A percentile compares a stretch with the other conserved stretches of the same genome.
phyloP scores from a whole-genome alignment of 495 filamentous ascomycete genomes.

The Neurospora intermedia region DNA sequence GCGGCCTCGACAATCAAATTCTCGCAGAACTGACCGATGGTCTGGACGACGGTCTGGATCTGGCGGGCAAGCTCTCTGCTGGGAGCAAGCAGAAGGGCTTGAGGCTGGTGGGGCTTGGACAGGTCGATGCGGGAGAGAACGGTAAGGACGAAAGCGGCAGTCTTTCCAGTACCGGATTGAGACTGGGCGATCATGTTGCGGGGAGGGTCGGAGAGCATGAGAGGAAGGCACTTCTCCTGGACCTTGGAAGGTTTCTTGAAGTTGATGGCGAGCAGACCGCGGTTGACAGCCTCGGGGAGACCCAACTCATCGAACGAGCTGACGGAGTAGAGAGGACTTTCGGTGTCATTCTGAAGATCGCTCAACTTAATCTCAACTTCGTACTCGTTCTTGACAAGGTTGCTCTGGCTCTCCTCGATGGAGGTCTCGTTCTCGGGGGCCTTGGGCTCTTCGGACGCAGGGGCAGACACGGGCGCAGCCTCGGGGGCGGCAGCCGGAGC shows the following conservation, averaged over 20 bases:
- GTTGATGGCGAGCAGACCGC: constrained; percentile 63
- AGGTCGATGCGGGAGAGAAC: constrained; percentile 78
- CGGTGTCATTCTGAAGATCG: constrained; percentile 75
- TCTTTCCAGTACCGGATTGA: constrained; percentile 97
- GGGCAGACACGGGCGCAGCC: constrained; percentile 39
- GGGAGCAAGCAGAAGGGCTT: constrained; percentile 83
- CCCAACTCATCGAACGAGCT: constrained; percentile 79
- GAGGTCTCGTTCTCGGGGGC: constrained; percentile 9
- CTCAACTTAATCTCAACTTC: constrained; percentile 82
- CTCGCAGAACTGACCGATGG: constrained; percentile 72
- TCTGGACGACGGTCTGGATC: constrained; percentile 70
- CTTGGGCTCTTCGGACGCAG: constrained; percentile 30
- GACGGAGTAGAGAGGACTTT: constrained; percentile 78
- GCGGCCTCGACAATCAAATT: constrained; percentile 63
- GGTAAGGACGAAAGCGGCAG: constrained; percentile 88
- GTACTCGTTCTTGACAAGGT: constrained; percentile 63
- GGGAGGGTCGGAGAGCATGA: constrained; percentile 73
- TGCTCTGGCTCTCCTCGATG: constrained; percentile 11
- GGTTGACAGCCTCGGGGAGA: constrained; percentile 44
- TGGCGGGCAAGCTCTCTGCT: constrained; percentile 93
- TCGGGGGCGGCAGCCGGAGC: constrained; percentile 17
- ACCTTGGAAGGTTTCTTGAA: constrained; percentile 96
- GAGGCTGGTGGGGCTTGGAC: constrained; percentile 51
- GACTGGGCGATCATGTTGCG: constrained; percentile 94
- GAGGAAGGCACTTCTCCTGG: constrained; percentile 82